Percentiles rank a stretch among this genome's conserved stretches.
Evolutionary conservation across 495 filamentous ascomycete genomes (phyloP).

Genomic region (Ramalina peruviana): DNA sequence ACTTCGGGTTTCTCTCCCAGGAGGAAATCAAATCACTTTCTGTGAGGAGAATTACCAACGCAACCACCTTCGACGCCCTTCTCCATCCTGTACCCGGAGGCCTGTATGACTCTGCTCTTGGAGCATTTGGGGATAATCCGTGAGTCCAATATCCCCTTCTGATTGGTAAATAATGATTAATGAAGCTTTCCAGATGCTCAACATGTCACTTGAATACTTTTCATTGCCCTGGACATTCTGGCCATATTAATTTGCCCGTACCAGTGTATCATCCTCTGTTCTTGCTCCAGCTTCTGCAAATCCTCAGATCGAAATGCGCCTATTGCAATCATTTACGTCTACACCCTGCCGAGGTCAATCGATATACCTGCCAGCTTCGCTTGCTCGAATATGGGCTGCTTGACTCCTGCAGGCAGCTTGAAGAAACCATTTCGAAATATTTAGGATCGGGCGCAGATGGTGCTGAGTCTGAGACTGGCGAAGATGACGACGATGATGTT

Average conservation of each 20-base stretch:
- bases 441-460: slow-evolving; percentile 12
- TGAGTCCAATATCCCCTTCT: slow-evolving; percentile 32
- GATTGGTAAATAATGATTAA: not conserved
- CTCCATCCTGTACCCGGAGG: slow-evolving; percentile 76
- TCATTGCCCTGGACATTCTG: slow-evolving; percentile 81
- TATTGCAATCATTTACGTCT: slow-evolving; percentile 80
- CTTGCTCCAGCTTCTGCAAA: slow-evolving; percentile 73
- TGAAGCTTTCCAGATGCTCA: slow-evolving; percentile 48
- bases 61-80: slow-evolving; percentile 76
- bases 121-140: slow-evolving; percentile 73
- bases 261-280: slow-evolving; percentile 88
- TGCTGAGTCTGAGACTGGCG: slow-evolving; percentile 15
- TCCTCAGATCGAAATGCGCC: slow-evolving; percentile 74
- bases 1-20: slow-evolving; percentile 69
- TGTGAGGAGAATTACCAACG: slow-evolving; percentile 82
- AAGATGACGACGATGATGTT: slow-evolving; percentile 34
- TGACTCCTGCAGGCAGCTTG: slow-evolving; percentile 54
- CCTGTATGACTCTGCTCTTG: slow-evolving; percentile 83
- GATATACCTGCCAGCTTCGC: slow-evolving; percentile 70
- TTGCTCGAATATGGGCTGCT: slow-evolving; percentile 76
- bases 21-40: slow-evolving; percentile 80
- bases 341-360: slow-evolving; percentile 54
- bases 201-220: slow-evolving; percentile 70
- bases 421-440: slow-evolving; percentile 28
- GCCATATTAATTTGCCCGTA: slow-evolving; percentile 88